These are phyloP conservation scores for Brettanomyces nanus DNA, from an alignment of 805 yeast genomes.

Conservation along the genomic window DNA sequence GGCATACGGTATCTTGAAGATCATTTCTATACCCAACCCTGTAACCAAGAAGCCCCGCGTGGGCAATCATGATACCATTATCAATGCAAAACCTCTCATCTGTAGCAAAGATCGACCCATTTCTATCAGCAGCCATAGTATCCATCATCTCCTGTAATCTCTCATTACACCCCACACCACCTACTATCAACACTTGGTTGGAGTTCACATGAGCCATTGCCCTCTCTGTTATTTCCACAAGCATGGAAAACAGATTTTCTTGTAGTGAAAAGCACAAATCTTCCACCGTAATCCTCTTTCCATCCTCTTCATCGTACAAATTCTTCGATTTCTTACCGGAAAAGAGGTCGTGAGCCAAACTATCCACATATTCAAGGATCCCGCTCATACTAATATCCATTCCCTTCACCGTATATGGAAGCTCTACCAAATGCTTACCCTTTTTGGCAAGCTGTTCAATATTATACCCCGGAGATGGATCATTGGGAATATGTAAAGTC, in stretches of 20 bases:
- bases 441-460: slow-evolving; percentile 88
- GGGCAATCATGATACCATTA: slow-evolving; percentile 98
- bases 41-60: slow-evolving; percentile 84
- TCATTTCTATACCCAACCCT: slow-evolving; percentile 67
- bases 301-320: slow-evolving; percentile 30
- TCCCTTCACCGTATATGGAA: slow-evolving; percentile 97
- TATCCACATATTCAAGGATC: slow-evolving; percentile 77
- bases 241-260: slow-evolving; percentile 89
- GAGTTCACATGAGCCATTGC: slow-evolving; percentile 97
- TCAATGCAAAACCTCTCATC: slow-evolving; percentile 97
- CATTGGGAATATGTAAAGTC: slow-evolving; percentile 77
- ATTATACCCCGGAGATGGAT: slow-evolving; percentile 96
- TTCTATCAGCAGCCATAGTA: slow-evolving; percentile 83
- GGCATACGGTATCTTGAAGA: slow-evolving; percentile 69
- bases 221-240: slow-evolving; percentile 94
- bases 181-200: slow-evolving; percentile 85
- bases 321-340: slow-evolving; percentile 34
- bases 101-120: slow-evolving; percentile 87
- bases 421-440: slow-evolving; percentile 52
- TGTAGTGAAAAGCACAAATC: slow-evolving; percentile 91
- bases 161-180: slow-evolving; percentile 97
- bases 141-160: slow-evolving; percentile 95
- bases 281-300: slow-evolving; percentile 59
- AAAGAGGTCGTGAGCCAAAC: slow-evolving; percentile 66
- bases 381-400: slow-evolving; percentile 99